phyloP scores from a whole-genome alignment of 2,329 filamentous ascomycete genomes.

The Aureobasidium sp. region DNA sequence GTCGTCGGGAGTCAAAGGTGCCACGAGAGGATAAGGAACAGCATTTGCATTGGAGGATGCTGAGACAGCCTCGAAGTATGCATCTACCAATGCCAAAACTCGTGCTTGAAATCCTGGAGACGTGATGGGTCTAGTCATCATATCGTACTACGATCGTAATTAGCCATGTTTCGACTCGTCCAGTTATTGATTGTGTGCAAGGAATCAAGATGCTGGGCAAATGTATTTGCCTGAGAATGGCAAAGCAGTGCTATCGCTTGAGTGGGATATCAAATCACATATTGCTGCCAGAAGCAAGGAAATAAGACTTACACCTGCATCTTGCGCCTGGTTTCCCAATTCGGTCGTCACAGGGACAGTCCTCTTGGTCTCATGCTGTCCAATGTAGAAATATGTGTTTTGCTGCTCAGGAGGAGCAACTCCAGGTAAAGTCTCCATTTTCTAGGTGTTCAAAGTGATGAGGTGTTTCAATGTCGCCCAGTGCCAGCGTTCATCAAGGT shows the following conservation, averaged over 20 bases:
- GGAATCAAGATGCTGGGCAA: not conserved
- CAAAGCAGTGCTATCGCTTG: not conserved
- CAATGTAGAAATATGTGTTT: conserved; percentile 57
- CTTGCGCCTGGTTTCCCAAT: conserved; percentile 58
- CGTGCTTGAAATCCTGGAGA: conserved; percentile 64
- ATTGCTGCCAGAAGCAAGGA: not conserved
- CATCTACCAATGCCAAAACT: conserved; percentile 55
- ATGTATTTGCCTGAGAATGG: not conserved
- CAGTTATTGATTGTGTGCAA: not conserved
- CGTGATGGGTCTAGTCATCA: conserved; percentile 71
- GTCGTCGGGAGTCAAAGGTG: conserved; percentile 70
- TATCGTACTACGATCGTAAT: conserved; percentile 56
- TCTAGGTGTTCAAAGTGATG: not conserved
- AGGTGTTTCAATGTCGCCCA: not conserved
- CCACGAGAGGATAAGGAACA: conserved; percentile 40
- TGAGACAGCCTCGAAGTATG: conserved; percentile 44
- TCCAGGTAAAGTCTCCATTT: conserved; percentile 14
- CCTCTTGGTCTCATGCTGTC: conserved; percentile 64
- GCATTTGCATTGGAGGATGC: conserved; percentile 24
- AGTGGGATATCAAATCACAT: not conserved
- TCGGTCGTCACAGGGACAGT: conserved; percentile 54
- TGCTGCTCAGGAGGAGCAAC: conserved; percentile 25
- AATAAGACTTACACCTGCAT: conserved; percentile 54
- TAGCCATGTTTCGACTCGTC: not conserved
- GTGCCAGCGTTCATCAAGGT: not conserved